These are phyloP conservation scores for Pseudopyricularia javanii DNA, from an alignment of 2,329 filamentous ascomycete species.

Conservation along the genomic window DNA sequence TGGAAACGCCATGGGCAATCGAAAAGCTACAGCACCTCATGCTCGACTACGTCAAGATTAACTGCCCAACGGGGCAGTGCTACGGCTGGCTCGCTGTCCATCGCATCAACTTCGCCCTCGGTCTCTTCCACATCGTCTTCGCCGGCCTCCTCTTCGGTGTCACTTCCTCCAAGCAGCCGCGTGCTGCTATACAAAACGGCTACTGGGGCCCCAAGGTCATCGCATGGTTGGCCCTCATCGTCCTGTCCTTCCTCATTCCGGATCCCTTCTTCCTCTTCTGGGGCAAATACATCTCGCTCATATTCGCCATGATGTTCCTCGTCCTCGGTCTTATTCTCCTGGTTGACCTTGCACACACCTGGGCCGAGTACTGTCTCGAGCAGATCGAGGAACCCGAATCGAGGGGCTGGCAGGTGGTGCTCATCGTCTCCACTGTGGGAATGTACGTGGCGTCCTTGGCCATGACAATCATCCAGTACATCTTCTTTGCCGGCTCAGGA, in stretches of 20 bases:
- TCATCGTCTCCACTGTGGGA: conserved; percentile 82
- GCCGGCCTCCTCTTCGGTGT: conserved; percentile 79
- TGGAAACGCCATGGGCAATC: conserved; percentile 98
- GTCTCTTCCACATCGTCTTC: conserved; percentile 82
- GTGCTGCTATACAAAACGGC: conserved; percentile 88
- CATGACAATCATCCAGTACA: conserved; percentile 95
- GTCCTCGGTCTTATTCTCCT: conserved; percentile 84
- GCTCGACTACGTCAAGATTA: conserved; percentile 91
- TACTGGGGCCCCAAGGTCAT: conserved; percentile 97
- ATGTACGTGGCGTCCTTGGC: conserved; percentile 88
- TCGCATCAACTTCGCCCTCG: conserved; percentile 94
- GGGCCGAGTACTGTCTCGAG: conserved; percentile 90
- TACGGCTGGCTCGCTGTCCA: conserved; percentile 95
- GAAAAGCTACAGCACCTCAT: conserved; percentile 88
- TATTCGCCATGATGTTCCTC: conserved; percentile 85
- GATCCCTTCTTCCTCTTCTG: conserved; percentile 91
- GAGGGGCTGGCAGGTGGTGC: conserved; percentile 66
- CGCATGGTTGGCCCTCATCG: conserved; percentile 74
- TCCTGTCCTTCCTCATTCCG: conserved; percentile 89
- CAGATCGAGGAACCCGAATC: conserved; percentile 90
- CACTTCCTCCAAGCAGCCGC: conserved; percentile 71
- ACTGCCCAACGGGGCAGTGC: conserved; percentile 81
- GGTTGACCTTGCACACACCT: conserved; percentile 89
- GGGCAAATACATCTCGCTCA: conserved; percentile 85
- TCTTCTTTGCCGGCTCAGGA: conserved; percentile 74